Evolutionary conservation across 2,329 filamentous ascomycete genomes (phyloP).

Genomic region (Colletotrichum tamarilloi): DNA sequence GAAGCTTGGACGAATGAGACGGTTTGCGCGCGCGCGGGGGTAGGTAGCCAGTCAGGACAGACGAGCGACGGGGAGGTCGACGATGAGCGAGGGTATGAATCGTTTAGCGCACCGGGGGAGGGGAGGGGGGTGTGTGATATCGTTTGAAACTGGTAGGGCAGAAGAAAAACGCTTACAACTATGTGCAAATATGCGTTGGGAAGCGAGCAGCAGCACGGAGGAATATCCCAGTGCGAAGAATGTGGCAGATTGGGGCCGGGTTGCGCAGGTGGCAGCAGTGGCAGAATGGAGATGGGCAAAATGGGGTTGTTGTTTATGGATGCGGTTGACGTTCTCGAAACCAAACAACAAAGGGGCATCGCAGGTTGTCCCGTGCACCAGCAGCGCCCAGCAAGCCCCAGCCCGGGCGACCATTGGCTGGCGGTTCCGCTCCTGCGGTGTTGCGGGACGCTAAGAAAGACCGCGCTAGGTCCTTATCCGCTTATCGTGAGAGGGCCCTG

Average conservation of each 20-base stretch:
- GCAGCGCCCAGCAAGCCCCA: background rate
- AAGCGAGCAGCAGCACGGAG: conserved; percentile 6
- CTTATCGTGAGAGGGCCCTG: background rate
- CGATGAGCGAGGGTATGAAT: conserved; percentile 1
- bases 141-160: conserved; percentile 21
- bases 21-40: background rate
- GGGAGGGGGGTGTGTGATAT: conserved; percentile 19
- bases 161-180: conserved; percentile 18
- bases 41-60: conserved; percentile 2
- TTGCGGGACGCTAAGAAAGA: conserved; percentile 6
- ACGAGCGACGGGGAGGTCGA: conserved; percentile 2
- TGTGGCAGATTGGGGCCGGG: conserved; percentile 1
- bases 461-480: conserved; percentile 9
- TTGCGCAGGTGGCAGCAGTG: background rate
- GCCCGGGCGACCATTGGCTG: conserved; percentile 17
- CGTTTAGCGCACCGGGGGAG: conserved; percentile 23
- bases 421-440: conserved; percentile 5
- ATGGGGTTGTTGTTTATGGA: conserved; percentile 20
- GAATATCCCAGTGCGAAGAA: conserved; percentile 23
- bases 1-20: background rate
- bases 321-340: conserved; percentile 11
- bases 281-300: background rate
- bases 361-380: conserved; percentile 32
- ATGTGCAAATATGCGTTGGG: conserved; percentile 5
- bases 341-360: conserved; percentile 31